Evolutionary conservation across 1,139 yeast genomes (phyloP).

Genomic region (Candida anutae): DNA sequence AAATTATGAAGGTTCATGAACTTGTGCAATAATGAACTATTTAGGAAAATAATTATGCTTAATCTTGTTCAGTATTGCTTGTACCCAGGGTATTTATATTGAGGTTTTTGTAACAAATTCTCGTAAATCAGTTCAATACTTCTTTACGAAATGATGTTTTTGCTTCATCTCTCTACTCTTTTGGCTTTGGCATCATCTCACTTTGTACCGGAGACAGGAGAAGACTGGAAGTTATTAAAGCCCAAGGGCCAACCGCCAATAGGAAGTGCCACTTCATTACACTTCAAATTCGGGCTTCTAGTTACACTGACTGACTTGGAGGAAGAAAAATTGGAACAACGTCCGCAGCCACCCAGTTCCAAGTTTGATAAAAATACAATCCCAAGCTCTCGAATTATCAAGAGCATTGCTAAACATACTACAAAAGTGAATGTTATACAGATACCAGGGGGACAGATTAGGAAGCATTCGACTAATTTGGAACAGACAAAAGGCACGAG

Average conservation of each 20-base stretch:
- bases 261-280: slow-evolving; percentile 19
- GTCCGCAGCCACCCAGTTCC: slow-evolving; percentile 6
- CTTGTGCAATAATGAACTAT: too few species aligned
- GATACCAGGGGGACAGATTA: slow-evolving; percentile 26
- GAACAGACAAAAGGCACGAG: too few species aligned
- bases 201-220: slow-evolving; percentile 26
- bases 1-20: too few species aligned
- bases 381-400: slow-evolving; percentile 13
- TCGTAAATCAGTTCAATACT: too few species aligned
- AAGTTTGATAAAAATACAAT: too few species aligned
- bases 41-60: too few species aligned
- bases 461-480: too few species aligned
- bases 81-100: too few species aligned
- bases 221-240: slow-evolving; percentile 27
- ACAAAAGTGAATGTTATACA: slow-evolving; percentile 18
- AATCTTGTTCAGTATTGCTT: too few species aligned
- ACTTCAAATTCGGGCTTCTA: slow-evolving; percentile 27
- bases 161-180: not conserved
- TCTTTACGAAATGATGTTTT: too few species aligned
- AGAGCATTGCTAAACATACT: slow-evolving; percentile 17
- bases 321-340: slow-evolving; percentile 10
- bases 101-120: too few species aligned
- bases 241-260: slow-evolving; percentile 13
- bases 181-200: slow-evolving; percentile 4
- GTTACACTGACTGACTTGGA: slow-evolving; percentile 19